Evolutionary conservation across 257 asterid genomes (phyloP).

Genomic region (Solanum gracilifrons): DNA sequence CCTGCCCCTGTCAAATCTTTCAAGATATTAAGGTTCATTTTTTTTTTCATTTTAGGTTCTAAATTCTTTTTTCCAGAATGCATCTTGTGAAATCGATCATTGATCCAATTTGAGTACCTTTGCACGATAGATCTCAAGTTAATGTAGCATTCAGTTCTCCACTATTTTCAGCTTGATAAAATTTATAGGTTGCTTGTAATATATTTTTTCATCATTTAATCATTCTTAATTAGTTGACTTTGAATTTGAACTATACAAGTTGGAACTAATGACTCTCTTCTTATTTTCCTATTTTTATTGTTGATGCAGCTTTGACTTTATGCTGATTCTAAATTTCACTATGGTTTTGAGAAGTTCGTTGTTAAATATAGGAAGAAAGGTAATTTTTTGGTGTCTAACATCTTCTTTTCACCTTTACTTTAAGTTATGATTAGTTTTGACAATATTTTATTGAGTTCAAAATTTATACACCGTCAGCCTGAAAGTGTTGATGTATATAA

Average conservation of each 20-base stretch:
- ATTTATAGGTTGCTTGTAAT: background rate
- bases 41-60: background rate
- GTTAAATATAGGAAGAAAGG: background rate
- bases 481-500: background rate
- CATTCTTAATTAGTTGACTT: background rate
- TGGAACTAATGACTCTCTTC: background rate
- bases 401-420: background rate
- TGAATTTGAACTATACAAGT: background rate
- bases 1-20: background rate
- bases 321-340: background rate
- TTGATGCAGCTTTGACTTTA: background rate
- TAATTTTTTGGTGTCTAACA: background rate
- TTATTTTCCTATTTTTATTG: background rate
- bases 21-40: background rate
- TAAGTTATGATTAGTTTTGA: background rate
- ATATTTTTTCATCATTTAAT: background rate
- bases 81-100: background rate
- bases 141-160: background rate
- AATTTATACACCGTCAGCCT: background rate
- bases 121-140: background rate
- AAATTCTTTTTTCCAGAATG: background rate
- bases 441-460: background rate
- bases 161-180: background rate
- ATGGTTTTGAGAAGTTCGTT: background rate
- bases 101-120: background rate